Evolutionary conservation across 768 basidiomycete genomes (phyloP).

Genomic region (Leccinum boreale): DNA sequence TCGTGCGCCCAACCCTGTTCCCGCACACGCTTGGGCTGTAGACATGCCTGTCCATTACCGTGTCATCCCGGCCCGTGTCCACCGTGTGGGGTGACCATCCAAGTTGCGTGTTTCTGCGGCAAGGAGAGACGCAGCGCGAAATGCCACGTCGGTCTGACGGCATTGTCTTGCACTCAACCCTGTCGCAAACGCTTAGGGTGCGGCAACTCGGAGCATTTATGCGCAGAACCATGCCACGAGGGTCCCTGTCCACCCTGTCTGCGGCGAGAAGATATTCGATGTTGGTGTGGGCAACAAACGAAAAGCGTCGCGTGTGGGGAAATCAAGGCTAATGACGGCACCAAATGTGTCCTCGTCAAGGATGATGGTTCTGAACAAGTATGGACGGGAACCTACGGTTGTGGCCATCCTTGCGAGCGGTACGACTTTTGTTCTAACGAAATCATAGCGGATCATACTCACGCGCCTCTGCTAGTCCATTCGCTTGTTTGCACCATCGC

Average conservation of each 20-base stretch:
- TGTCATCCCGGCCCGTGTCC: conserved; percentile 98
- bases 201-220: conserved; percentile 62
- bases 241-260: conserved; percentile 71
- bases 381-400: conserved; percentile 70
- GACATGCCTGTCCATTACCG: conserved; percentile 76
- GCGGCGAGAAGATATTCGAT: conserved; percentile 50
- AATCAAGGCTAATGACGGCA: conserved; percentile 42
- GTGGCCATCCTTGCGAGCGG: conserved; percentile 60
- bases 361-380: conserved; percentile 34
- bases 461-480: conserved; percentile 40
- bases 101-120: conserved; percentile 78
- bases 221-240: conserved; percentile 67
- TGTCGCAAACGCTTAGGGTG: conserved; percentile 56
- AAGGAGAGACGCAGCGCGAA: conserved; percentile 38
- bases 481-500: conserved; percentile 73
- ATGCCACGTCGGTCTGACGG: conserved; percentile 47
- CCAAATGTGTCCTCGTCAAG: conserved; percentile 25
- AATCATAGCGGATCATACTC: neutral
- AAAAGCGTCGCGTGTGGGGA: conserved; percentile 65
- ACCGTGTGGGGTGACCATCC: conserved; percentile 80
- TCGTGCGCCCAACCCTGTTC: conserved; percentile 73
- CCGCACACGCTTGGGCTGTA: conserved; percentile 56
- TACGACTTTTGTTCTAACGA: conserved; percentile 21
- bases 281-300: conserved; percentile 78
- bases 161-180: conserved; percentile 34